Percentiles rank a stretch among this genome's conserved stretches.
Conservation (phyloP, 2,329 filamentous ascomycete species). For the Ceratocystis destructans region DNA sequence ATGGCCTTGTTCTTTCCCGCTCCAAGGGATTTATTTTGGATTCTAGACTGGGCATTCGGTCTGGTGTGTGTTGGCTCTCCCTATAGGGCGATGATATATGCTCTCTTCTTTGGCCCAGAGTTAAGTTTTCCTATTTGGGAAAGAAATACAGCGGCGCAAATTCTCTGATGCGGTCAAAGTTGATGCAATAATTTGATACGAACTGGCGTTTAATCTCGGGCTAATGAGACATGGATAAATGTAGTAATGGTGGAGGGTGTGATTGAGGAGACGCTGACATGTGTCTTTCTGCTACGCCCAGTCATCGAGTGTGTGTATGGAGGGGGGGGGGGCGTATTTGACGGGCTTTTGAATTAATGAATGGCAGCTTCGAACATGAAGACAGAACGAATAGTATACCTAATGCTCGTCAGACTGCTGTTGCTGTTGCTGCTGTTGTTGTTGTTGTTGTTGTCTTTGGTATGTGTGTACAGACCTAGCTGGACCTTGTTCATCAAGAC, state of each 20-base stretch:
- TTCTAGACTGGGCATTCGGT: not conserved
- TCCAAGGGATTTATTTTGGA: no score
- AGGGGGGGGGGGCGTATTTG: not conserved
- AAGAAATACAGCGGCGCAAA: not conserved
- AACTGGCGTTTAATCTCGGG: not conserved
- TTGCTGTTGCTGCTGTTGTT: not conserved
- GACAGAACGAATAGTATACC: not conserved
- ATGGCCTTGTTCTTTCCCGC: not conserved
- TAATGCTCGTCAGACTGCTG: not conserved
- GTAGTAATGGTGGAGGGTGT: not conserved
- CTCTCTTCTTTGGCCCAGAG: not conserved
- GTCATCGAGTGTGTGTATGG: not conserved
- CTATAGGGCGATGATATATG: not conserved
- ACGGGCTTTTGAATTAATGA: not conserved
- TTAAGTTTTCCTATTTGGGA: not conserved
- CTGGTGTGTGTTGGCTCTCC: not conserved
- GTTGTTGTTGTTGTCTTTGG: not conserved
- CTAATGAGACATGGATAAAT: not conserved
- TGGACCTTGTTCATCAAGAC: not conserved
- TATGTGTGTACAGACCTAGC: not conserved
- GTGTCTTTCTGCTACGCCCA: not conserved
- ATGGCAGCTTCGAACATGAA: not conserved
- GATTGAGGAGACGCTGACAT: not conserved
- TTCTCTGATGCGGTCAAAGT: not conserved
- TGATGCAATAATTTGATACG: not conserved